phyloP scores from a whole-genome alignment of 768 basidiomycete species.

The Amanita subjunquillea region DNA sequence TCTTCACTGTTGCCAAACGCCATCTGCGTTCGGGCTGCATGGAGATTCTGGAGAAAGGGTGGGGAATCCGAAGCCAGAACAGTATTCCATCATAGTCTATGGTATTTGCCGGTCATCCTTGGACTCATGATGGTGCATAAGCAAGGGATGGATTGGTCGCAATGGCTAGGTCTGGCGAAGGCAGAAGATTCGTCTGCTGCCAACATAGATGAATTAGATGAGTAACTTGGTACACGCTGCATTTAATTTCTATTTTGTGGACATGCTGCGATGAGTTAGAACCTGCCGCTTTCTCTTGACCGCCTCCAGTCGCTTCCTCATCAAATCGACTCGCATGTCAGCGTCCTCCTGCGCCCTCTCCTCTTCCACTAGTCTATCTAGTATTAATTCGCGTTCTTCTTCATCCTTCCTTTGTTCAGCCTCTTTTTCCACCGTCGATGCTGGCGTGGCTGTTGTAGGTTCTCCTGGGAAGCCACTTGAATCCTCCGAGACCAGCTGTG shows the following conservation, averaged over 20 bases:
- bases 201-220: background rate
- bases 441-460: background rate
- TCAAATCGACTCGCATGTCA: slow-evolving; percentile 56
- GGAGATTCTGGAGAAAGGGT: slow-evolving; percentile 61
- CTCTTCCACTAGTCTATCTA: slow-evolving; percentile 79
- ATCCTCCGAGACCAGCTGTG: slow-evolving; percentile 39
- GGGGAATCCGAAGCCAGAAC: slow-evolving; percentile 70
- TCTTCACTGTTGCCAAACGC: slow-evolving; percentile 70
- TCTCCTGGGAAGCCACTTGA: slow-evolving; percentile 31
- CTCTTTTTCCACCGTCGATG: slow-evolving; percentile 17
- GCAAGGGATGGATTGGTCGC: slow-evolving; percentile 68
- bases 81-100: slow-evolving; percentile 74
- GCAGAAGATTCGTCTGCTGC: background rate
- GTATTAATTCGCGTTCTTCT: slow-evolving; percentile 47
- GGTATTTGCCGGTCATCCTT: slow-evolving; percentile 85
- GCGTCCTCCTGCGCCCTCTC: slow-evolving; percentile 84
- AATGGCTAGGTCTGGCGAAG: slow-evolving; percentile 40
- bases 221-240: background rate
- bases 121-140: slow-evolving; percentile 96
- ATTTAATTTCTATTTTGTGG: background rate
- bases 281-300: slow-evolving; percentile 30
- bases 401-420: slow-evolving; percentile 12
- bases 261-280: slow-evolving; percentile 5
- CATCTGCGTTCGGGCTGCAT: slow-evolving; percentile 58
- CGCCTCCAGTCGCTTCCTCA: slow-evolving; percentile 59